These are phyloP conservation scores for Paraconiothyrium brasiliense DNA, from an alignment of 2,329 filamentous ascomycete genomes.

Conservation along the genomic window DNA sequence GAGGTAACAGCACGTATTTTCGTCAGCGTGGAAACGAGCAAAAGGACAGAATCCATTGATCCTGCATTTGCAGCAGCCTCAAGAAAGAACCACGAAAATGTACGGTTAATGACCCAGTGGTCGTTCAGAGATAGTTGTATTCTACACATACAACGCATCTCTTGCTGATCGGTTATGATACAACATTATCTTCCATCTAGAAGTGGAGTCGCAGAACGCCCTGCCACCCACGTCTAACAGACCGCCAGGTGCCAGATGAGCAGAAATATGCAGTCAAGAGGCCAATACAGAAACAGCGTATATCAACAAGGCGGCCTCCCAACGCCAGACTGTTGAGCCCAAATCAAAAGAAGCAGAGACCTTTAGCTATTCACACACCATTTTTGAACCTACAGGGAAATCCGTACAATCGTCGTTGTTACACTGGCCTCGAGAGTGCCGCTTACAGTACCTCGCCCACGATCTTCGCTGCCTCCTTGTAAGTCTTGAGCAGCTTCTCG, in stretches of 20 bases:
- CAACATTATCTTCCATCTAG: conserved; percentile 22
- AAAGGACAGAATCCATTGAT: not conserved
- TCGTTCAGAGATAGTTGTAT: conserved; percentile 12
- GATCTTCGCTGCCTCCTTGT: conserved; percentile 97
- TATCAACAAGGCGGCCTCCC: conserved; percentile 30
- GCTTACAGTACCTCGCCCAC: conserved; percentile 81
- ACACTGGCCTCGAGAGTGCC: conserved; percentile 21
- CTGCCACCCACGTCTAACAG: conserved; percentile 22
- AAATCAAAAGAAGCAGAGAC: conserved; percentile 26
- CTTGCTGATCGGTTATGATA: conserved; percentile 25
- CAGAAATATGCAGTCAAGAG: conserved; percentile 33
- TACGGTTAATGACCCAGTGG: not conserved
- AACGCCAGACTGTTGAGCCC: conserved; percentile 19
- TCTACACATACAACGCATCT: conserved; percentile 24
- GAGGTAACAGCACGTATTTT: not conserved
- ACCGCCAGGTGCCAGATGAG: conserved; percentile 30
- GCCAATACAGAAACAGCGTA: conserved; percentile 22
- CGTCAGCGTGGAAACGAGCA: not conserved
- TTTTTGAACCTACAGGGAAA: conserved; percentile 37
- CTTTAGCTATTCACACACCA: conserved; percentile 34
- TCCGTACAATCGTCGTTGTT: conserved; percentile 24
- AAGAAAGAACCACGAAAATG: not conserved
- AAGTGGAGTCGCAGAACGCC: conserved; percentile 35
- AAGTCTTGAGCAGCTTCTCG: conserved; percentile 92
- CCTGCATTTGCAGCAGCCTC: not conserved